Evolutionary conservation across 2,329 filamentous ascomycete species (phyloP).

Genomic region (Diaporthe caulivora): DNA sequence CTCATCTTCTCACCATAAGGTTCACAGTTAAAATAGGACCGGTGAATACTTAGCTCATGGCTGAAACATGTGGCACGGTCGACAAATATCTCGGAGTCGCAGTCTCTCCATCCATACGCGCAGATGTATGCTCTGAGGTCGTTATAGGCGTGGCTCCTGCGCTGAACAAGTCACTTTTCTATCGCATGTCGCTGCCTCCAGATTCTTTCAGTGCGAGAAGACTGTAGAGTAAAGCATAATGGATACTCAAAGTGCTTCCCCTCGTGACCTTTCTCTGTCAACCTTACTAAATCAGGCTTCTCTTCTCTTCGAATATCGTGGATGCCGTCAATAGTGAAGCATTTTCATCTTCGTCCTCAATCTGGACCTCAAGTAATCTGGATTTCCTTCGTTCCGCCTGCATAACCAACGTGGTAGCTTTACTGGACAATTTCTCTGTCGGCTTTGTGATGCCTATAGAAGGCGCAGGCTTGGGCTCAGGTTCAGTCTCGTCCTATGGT

Average conservation of each 20-base stretch:
- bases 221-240: neutral
- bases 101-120: neutral
- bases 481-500: neutral
- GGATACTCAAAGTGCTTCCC: slow-evolving; percentile 1
- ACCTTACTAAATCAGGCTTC: neutral
- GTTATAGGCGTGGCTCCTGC: neutral
- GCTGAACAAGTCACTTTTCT: neutral
- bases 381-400: neutral
- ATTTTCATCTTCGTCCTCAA: neutral
- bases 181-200: neutral
- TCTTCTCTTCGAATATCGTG: neutral
- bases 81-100: neutral
- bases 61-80: neutral
- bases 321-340: neutral
- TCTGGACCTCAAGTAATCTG: neutral
- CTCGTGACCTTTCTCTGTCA: neutral
- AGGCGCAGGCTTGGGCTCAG: neutral
- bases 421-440: neutral
- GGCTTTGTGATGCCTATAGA: neutral
- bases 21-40: neutral
- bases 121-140: slow-evolving; percentile 1
- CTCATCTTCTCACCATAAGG: neutral
- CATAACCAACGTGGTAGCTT: neutral
- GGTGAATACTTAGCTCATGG: neutral
- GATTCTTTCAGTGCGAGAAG: neutral